Conservation (phyloP, 1,139 yeast species). For the Pneumocystis wakefieldiae region DNA sequence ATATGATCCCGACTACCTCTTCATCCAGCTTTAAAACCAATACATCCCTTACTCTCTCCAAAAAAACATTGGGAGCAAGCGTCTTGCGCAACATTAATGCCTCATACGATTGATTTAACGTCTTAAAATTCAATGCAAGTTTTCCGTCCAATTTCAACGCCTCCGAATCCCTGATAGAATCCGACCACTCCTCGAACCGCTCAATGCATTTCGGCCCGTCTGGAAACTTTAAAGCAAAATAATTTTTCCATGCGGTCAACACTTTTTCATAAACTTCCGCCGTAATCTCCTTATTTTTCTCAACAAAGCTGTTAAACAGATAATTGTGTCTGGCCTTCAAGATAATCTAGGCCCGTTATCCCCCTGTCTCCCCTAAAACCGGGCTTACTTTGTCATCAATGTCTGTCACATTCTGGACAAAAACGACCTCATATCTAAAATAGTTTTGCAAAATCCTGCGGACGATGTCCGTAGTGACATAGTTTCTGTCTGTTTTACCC, state of each 20-base stretch:
- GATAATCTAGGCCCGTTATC: slow-evolving; percentile 36
- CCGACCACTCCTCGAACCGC: slow-evolving; percentile 40
- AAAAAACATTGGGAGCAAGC: slow-evolving; percentile 25
- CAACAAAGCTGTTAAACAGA: slow-evolving; percentile 45
- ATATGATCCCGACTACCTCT: slow-evolving; percentile 19
- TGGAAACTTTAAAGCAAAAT: slow-evolving; percentile 44
- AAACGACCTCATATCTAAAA: slow-evolving; percentile 73
- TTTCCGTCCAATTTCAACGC: slow-evolving; percentile 53
- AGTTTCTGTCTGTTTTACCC: slow-evolving; percentile 39
- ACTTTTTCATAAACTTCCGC: slow-evolving; percentile 30
- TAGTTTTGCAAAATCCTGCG: slow-evolving; percentile 77
- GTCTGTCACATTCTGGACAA: slow-evolving; percentile 93
- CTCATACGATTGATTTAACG: slow-evolving; percentile 28
- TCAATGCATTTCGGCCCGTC: slow-evolving; percentile 26
- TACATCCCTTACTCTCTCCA: slow-evolving; percentile 47
- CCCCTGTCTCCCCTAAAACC: not conserved
- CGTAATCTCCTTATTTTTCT: slow-evolving; percentile 18
- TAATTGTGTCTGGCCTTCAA: slow-evolving; percentile 83
- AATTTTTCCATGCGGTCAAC: slow-evolving; percentile 33
- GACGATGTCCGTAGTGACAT: slow-evolving; percentile 84
- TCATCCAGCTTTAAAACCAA: slow-evolving; percentile 59
- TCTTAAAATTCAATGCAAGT: slow-evolving; percentile 67
- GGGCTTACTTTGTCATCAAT: slow-evolving; percentile 59
- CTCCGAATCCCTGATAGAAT: slow-evolving; percentile 34
- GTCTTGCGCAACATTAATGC: slow-evolving; percentile 18